Base-by-base conservation (phyloP, 345 rosid species). In the Heritiera littoralis region DNA sequence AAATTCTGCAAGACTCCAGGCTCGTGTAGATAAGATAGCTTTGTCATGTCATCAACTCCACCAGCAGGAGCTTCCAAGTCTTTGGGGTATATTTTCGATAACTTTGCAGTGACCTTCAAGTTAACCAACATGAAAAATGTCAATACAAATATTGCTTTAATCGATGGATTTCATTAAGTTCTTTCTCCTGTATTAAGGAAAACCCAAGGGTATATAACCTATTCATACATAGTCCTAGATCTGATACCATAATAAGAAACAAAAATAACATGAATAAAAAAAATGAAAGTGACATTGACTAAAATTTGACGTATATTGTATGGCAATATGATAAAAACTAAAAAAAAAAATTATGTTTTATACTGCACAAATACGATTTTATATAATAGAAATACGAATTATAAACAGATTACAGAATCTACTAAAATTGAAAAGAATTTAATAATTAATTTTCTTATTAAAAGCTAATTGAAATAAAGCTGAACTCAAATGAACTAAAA, bases 41-140 rank as follows among this genome's bases (percentile, higher is more conserved):
- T 94, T 76, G 97, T 93, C 98, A 94, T 94, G 87, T 93, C 98
- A 91, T 94, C 98, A 78, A 94, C 97, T 64, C 98, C 98, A 48
- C 97, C 98, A 30, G 96, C 86, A 20, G 97, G 95, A 79, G 97
- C 98, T 88, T 95, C 98, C 83, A 87, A 83, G 81, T 95, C 98
- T 60, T 92, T 92, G 13, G 98, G 98, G 74, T 89, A 92, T 80
- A 92, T 70, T 83, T 88, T 93, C 45, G 97, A 88, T 76, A 95
- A 70, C 41, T 84, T 89, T 69, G 92, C 89, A 41, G 87, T 90
- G 74, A 95, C 64, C 98, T 94, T 82, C 66, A 76, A 61, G 51
- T 77, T 51, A 73, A 73, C 35, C 49, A 55, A 56, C 64, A 73
- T n/a, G 4, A 56, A 48, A n/a, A 54, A 51, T 1, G 4, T 72